Base-by-base conservation (phyloP, 305 asterid species). In the Nicotiana rustica region DNA sequence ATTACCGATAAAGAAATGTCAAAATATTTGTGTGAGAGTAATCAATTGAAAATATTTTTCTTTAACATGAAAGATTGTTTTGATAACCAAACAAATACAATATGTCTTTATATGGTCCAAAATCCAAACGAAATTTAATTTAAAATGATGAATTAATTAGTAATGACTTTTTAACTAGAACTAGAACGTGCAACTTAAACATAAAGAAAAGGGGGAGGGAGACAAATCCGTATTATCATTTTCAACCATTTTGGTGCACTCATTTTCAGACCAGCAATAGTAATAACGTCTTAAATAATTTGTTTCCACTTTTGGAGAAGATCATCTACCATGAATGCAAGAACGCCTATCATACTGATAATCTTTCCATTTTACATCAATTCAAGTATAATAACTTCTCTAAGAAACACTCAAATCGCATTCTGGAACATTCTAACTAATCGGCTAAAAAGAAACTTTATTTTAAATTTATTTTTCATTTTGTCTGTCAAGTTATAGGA, bases 351-450 rank as follows among this genome's bases (percentile, higher is more conserved):
- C 47, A 75, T 75, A 75, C 80, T 29, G 47, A 75, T 75, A 75
- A 75, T 52, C 10, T 75, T 29, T 75, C 80, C 80, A 52, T 9
- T 75, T 75, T 29, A 52, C n/a, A 29, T 75, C 65, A 75, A 75
- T 25, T 52, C 65, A 75, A 52, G 29, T 6, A 75, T 75, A 52
- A 4, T 52, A 52, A 52, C 80, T 52, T 75, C 14, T 49, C 44
- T 70, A 7, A 73, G 14, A 15, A 3, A 25, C 1, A 75, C 17
- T 55, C 65, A 52, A 75, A 7, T 31, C 5, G 12, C 62, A 29
- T 75, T 52, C 80, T 29, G 5, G 80, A 75, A 75, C 65, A 52
- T 75, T 75, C 80, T 14, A 75, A 25, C 17, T 15, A 52, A 4
- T 52, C 18, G 10, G 19, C 21, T 35, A 6, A n/a, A 29, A 71